Evolutionary conservation across 345 rosid genomes (phyloP), one percentile per base, ranked within the genome.

Genomic region (Gossypium mustelinum): DNA sequence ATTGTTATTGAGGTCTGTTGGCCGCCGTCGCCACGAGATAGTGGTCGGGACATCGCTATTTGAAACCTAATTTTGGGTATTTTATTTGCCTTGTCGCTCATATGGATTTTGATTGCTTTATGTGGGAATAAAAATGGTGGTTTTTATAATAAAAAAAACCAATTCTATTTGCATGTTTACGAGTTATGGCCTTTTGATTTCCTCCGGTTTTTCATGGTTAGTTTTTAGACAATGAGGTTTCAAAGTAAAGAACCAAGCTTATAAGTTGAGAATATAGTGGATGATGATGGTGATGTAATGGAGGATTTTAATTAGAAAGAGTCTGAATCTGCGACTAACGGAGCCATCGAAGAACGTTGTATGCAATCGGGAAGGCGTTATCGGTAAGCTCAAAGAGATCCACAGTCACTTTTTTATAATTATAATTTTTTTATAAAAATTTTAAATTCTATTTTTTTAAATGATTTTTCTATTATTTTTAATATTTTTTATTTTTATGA

Each of bases 301-400:
- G 78, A 79, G 75, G 85, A 84, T 82, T 62, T 78, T 24, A 63
- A 74, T 51, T 87, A 64, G 1, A 83, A 81, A 73, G 85, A 82
- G 54, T 83, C 85, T 18, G 90, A 86, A 70, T 79, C 82, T 0
- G 92, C 83, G 9, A 83, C 90, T 0, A 94, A 88, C 85, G 0
- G 87, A 85, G 79, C 95, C 98, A 8, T 78, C 90, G 1, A 81
- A 87, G 72, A 80, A 81, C 39, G 85, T 97, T 13, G n/a, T 91
- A 60, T 86, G 67, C 79, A 84, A 91, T 62, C 82, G 86, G 73
- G 94, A 86, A 14, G 97, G 89, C 3, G 81, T 92, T 1, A 81
- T 81, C 62, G 97, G 89, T 34, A 34, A 5, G 7, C 41, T 29
- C 39, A 29, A 29, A 29, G 39, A 29, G 4, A 29, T 29, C 39